phyloP scores from a whole-genome alignment of 2,329 filamentous ascomycete genomes.

The Fusarium ramigenum region DNA sequence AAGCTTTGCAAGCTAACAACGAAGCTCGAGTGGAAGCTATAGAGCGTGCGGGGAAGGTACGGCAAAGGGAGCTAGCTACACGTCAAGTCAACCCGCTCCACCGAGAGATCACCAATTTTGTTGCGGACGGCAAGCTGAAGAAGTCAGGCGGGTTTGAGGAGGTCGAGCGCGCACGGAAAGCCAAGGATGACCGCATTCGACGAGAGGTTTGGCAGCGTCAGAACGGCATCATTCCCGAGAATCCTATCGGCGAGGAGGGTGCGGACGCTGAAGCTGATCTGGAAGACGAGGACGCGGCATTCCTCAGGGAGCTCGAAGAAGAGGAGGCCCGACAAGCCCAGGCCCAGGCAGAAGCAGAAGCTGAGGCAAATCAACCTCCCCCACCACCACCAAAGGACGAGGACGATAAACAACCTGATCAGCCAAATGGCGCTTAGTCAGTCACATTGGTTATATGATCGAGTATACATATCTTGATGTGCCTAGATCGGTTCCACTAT shows the following conservation, averaged over 20 bases:
- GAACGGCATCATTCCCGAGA: conserved; percentile 64
- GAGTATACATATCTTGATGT: conserved; percentile 4
- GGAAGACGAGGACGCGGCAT: conserved; percentile 20
- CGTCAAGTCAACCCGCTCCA: conserved; percentile 81
- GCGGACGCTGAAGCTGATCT: conserved; percentile 31
- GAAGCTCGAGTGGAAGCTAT: too few species aligned
- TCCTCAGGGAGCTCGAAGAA: conserved; percentile 20
- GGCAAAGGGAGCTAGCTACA: too few species aligned
- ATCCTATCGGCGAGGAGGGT: conserved; percentile 53
- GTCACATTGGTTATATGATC: background rate
- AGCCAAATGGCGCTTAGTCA: conserved; percentile 33
- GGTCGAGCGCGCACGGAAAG: conserved; percentile 82
- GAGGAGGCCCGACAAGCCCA: background rate
- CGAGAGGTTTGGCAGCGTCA: conserved; percentile 79
- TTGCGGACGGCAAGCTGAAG: conserved; percentile 90
- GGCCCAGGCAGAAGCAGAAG: conserved; percentile 6
- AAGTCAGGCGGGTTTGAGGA: conserved; percentile 97
- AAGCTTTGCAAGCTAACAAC: too few species aligned
- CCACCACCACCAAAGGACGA: conserved; percentile 31
- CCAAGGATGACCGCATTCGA: conserved; percentile 87
- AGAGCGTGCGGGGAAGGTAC: too few species aligned
- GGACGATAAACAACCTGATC: conserved; percentile 27
- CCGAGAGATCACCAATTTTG: conserved; percentile 85
- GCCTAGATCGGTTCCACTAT: conserved; percentile 7
- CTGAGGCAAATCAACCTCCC: conserved; percentile 12